Evolutionary conservation across 2,329 filamentous ascomycete species (phyloP), one percentile per base, ranked within the genome.

Genomic region (Calonectria hongkongensis): DNA sequence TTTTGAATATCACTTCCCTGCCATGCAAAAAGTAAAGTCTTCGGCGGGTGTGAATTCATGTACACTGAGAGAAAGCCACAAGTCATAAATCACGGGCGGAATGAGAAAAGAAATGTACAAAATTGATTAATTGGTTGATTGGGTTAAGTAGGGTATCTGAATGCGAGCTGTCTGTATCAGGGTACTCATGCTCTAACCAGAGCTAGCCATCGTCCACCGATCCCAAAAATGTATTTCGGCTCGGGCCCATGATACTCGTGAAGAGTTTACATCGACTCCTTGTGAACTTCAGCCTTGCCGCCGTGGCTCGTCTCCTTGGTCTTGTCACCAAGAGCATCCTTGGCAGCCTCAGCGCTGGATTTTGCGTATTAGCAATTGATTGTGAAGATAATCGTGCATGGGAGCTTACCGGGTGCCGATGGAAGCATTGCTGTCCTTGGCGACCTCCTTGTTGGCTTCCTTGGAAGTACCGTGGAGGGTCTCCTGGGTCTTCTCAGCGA

Each of bases 401-500:
- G 48, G 33, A 36, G 60, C 85, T 79, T 83, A 88, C 87, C 92
- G 91, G 81, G 89, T 91, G 81, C 85, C 82, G 71, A 91, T 7
- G 77, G 78, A 76, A 74, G 87, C 87, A 81, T 92, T 85, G 83
- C 78, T 83, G 82, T 91, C 90, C 89, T 93, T 93, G 83, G 92
- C 92, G 76, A 91, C 88, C 77, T 88, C 82, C 90, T 94, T 93
- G 90, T 94, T 93, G 86, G 87, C 86, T 86, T 93, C 91, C 90
- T 94, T 93, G 86, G 88, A 90, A 74, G 89, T 86, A 77, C 88
- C 87, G 74, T 86, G 86, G 75, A 87, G 82, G 73, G 86, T 86
- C 82, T 92, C 86, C 87, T 92, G 88, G 82, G 91, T 84, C 80
- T 87, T 86, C 88, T 93, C 92, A 75, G 88, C 84, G 84, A 92